Evolutionary conservation across 2,329 filamentous ascomycete species (phyloP).

Genomic region (Colletotrichum tamarilloi): DNA sequence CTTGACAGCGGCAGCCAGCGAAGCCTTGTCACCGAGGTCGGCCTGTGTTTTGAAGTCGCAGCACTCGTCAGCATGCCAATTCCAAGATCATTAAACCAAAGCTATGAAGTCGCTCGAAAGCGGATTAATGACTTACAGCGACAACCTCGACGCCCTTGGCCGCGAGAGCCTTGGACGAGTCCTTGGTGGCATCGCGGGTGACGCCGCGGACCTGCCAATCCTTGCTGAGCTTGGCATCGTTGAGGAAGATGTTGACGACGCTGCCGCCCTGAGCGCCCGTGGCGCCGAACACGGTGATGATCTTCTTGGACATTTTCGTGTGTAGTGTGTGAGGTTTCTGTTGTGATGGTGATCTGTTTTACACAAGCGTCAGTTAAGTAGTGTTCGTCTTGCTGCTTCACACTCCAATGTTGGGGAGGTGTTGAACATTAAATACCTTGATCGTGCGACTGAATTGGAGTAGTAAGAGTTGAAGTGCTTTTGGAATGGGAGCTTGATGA

Average conservation of each 20-base stretch:
- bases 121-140: conserved; percentile 44
- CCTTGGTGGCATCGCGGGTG: conserved; percentile 59
- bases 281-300: conserved; percentile 68
- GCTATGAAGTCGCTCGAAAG: not conserved
- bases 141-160: conserved; percentile 62
- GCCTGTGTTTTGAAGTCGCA: conserved; percentile 45
- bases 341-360: not conserved
- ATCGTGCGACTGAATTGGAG: not conserved
- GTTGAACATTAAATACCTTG: not conserved
- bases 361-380: not conserved
- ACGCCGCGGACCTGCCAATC: conserved; percentile 65
- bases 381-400: not conserved
- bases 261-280: conserved; percentile 71
- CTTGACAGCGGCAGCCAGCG: conserved; percentile 55
- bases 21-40: conserved; percentile 59
- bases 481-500: not conserved
- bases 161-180: conserved; percentile 56
- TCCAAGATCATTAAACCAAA: not conserved
- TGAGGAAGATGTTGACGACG: conserved; percentile 56
- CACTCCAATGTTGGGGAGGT: not conserved
- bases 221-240: conserved; percentile 53
- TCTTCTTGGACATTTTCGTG: conserved; percentile 45
- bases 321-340: not conserved
- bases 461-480: not conserved
- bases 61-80: not conserved